These are phyloP conservation scores for Prunus padus DNA, from an alignment of 306 rosid genomes.

Conservation along the genomic window DNA sequence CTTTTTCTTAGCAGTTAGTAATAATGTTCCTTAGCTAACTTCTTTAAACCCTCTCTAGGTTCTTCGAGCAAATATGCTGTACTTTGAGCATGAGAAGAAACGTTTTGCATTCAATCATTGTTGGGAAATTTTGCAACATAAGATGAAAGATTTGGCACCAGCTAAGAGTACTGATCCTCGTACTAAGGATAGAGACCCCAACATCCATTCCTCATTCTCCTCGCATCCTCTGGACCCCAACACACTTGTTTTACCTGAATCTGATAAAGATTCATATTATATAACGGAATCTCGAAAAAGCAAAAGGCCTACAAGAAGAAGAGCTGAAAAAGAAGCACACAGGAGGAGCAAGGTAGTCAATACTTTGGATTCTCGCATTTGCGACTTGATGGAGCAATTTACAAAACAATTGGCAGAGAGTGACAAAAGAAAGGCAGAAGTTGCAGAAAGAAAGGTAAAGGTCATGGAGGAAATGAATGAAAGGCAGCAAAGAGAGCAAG, in stretches of 20 bases:
- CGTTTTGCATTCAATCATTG: background rate
- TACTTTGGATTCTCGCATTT: background rate
- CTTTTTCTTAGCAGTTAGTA: background rate
- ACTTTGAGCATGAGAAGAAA: background rate
- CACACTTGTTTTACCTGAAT: background rate
- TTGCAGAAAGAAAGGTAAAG: constrained; percentile 4
- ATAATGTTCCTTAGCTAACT: background rate
- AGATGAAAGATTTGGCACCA: background rate
- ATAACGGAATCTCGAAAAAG: background rate
- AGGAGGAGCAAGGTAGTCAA: background rate
- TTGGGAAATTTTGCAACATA: constrained; percentile 2
- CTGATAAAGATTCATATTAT: background rate
- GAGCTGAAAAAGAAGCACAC: background rate
- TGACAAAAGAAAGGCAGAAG: background rate
- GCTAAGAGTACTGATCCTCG: background rate
- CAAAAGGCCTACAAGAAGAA: background rate
- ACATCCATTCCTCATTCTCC: background rate
- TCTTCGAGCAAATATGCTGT: background rate
- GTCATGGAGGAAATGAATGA: background rate
- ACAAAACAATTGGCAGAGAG: background rate
- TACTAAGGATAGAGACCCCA: background rate
- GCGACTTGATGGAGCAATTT: background rate
- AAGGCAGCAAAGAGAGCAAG: constrained; percentile 9
- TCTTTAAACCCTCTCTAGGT: background rate
- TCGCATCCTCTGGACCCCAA: background rate